A percentile compares a stretch with the other conserved stretches of the same genome.
These are phyloP conservation scores for Cerioporus squamosus DNA, from an alignment of 1,284 basidiomycete species.

Conservation along the genomic window DNA sequence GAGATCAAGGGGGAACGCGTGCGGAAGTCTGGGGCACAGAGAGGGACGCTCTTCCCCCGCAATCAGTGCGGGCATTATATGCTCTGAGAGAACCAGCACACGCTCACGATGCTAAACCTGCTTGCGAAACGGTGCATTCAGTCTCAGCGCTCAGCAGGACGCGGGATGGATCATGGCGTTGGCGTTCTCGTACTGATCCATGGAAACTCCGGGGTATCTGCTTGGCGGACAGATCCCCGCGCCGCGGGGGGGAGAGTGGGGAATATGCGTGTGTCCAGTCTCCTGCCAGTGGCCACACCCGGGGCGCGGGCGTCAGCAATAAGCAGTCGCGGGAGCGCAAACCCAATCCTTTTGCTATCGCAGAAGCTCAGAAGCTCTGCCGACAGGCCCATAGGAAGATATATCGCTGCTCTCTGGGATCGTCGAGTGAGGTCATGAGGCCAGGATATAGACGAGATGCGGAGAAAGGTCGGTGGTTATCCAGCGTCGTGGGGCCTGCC, in stretches of 20 bases:
- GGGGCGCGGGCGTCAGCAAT: too few species aligned
- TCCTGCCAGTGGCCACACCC: neutral
- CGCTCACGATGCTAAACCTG: constrained; percentile 2
- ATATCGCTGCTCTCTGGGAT: neutral
- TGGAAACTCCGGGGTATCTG: constrained; percentile 22
- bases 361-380: neutral
- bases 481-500: neutral
- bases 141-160: neutral
- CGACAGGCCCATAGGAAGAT: neutral
- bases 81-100: too few species aligned
- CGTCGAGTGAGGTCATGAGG: constrained; percentile 15
- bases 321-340: neutral
- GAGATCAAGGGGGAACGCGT: neutral
- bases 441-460: neutral
- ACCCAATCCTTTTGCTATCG: constrained; percentile 4
- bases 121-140: neutral
- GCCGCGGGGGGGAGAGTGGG: neutral
- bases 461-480: constrained; percentile 18
- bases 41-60: neutral
- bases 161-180: neutral
- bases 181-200: constrained; percentile 17
- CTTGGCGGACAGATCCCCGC: constrained; percentile 3
- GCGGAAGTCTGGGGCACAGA: neutral
- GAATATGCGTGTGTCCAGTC: too few species aligned
- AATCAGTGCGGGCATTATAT: neutral